phyloP scores from a whole-genome alignment of 371 early-diverging fungal genomes.

The Cokeromyces recurvatus region DNA sequence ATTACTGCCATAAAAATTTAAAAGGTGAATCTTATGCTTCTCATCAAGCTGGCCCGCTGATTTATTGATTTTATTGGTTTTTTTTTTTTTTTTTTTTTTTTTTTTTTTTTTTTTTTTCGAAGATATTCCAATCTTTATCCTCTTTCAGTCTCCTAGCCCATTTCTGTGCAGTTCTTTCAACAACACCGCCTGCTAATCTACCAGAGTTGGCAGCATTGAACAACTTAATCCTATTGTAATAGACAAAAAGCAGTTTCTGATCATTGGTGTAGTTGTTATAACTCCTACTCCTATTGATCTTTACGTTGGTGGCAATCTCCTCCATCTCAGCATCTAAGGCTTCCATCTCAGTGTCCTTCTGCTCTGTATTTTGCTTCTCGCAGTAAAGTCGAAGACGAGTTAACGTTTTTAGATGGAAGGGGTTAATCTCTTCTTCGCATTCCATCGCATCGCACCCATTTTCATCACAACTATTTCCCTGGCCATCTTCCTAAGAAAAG shows the following conservation, averaged over 20 bases:
- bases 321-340: slow-evolving; percentile 12
- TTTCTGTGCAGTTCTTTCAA: slow-evolving; percentile 13
- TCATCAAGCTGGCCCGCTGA: slow-evolving; percentile 7
- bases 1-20: slow-evolving; percentile 8
- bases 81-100: too few relatives aligned
- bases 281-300: too few relatives aligned
- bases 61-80: slow-evolving; percentile 12
- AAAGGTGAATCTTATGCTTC: slow-evolving; percentile 5
- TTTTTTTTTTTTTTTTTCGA: too few relatives aligned
- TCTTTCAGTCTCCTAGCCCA: slow-evolving; percentile 14
- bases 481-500: slow-evolving; percentile 5
- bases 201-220: slow-evolving; percentile 8
- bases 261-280: slow-evolving; percentile 11
- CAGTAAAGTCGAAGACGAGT: slow-evolving; percentile 4
- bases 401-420: slow-evolving; percentile 1
- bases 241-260: slow-evolving; percentile 12
- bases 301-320: slow-evolving; percentile 4
- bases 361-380: slow-evolving; percentile 5
- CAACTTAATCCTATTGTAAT: slow-evolving; percentile 10
- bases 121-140: slow-evolving; percentile 10
- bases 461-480: background rate
- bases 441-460: slow-evolving; percentile 5
- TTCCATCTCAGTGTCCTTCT: background rate
- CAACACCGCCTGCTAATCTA: slow-evolving; percentile 8
- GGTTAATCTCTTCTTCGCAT: slow-evolving; percentile 5